These are phyloP conservation scores for Pseudocercospora musae DNA, from an alignment of 2,329 filamentous ascomycete species.

Conservation along the genomic window DNA sequence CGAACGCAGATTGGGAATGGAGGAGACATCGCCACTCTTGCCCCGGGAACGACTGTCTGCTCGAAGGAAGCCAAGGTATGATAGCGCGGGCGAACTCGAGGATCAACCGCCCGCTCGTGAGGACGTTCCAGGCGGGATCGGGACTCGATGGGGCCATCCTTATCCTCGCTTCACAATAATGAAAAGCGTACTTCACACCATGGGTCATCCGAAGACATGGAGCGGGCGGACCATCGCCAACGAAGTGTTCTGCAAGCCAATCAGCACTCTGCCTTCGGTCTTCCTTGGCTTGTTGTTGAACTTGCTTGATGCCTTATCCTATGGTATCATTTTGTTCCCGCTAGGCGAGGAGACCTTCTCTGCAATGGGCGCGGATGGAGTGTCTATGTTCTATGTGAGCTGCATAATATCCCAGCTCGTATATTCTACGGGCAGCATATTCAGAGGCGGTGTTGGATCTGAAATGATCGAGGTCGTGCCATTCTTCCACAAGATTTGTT, in stretches of 20 bases:
- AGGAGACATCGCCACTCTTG: conserved; percentile 38
- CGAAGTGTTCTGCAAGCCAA: conserved; percentile 62
- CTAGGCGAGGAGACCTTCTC: conserved; percentile 83
- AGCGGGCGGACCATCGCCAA: conserved; percentile 63
- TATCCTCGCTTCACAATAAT: conserved; percentile 26
- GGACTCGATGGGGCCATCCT: conserved; percentile 31
- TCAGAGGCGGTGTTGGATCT: conserved; percentile 86
- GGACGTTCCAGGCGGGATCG: conserved; percentile 19
- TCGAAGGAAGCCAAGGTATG: conserved; percentile 21
- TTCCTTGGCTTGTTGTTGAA: conserved; percentile 86
- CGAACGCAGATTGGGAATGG: conserved; percentile 17
- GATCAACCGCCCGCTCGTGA: conserved; percentile 10
- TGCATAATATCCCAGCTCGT: conserved; percentile 91
- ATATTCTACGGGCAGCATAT: conserved; percentile 84
- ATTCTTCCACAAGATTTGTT: conserved; percentile 98
- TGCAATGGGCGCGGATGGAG: conserved; percentile 83
- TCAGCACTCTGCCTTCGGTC: conserved; percentile 76
- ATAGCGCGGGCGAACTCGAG: conserved; percentile 27
- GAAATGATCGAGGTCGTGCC: conserved; percentile 98
- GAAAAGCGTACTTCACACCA: conserved; percentile 37
- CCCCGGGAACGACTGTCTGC: conserved; percentile 28
- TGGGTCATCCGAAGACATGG: conserved; percentile 66
- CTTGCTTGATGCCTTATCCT: conserved; percentile 89
- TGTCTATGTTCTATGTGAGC: conserved; percentile 98
- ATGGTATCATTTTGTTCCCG: conserved; percentile 87